A percentile compares a stretch with the other conserved stretches of the same genome.
Conservation (phyloP, 108 stramenopile genomes). For the Conticribra weissflogii region DNA sequence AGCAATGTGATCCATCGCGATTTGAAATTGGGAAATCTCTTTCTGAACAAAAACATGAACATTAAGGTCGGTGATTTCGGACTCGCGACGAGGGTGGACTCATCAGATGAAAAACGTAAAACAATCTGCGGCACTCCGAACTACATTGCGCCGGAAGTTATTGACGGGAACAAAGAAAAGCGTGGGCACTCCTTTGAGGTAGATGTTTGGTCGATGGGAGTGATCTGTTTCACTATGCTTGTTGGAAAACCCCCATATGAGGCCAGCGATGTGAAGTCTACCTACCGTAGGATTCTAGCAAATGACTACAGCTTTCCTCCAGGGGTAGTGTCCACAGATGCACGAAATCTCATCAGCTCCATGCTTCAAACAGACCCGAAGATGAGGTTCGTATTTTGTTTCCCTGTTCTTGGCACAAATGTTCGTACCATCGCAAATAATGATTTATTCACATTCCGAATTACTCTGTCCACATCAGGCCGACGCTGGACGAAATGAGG, state of each 20-base stretch:
- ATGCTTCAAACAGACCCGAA: slow-evolving; percentile 92
- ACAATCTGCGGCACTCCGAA: slow-evolving; percentile 99
- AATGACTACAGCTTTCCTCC: slow-evolving; percentile 95
- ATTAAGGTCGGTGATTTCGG: slow-evolving; percentile 97
- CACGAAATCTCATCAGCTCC: slow-evolving; percentile 82
- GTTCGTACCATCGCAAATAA: too few species aligned
- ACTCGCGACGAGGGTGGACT: slow-evolving; percentile 88
- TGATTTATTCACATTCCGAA: too few species aligned
- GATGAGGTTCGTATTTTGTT: slow-evolving; percentile 54
- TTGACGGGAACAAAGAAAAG: slow-evolving; percentile 85
- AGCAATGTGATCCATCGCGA: slow-evolving; percentile 97
- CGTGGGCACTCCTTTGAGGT: slow-evolving; percentile 96
- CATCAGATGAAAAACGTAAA: slow-evolving; percentile 86
- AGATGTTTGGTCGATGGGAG: slow-evolving; percentile 98
- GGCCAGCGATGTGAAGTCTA: slow-evolving; percentile 97
- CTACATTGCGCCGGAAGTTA: slow-evolving; percentile 99
- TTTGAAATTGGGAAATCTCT: slow-evolving; percentile 98
- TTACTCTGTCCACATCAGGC: slow-evolving; percentile 43
- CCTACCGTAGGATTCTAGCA: slow-evolving; percentile 94
- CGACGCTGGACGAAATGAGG: slow-evolving; percentile 71
- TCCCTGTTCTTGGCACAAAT: slow-evolving; percentile 3
- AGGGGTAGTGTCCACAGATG: slow-evolving; percentile 75
- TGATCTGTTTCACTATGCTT: slow-evolving; percentile 95
- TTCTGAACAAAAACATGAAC: slow-evolving; percentile 83
- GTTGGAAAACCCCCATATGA: slow-evolving; percentile 99